Base-by-base conservation (phyloP, 2,329 filamentous ascomycete genomes). In the Calycina marina region DNA sequence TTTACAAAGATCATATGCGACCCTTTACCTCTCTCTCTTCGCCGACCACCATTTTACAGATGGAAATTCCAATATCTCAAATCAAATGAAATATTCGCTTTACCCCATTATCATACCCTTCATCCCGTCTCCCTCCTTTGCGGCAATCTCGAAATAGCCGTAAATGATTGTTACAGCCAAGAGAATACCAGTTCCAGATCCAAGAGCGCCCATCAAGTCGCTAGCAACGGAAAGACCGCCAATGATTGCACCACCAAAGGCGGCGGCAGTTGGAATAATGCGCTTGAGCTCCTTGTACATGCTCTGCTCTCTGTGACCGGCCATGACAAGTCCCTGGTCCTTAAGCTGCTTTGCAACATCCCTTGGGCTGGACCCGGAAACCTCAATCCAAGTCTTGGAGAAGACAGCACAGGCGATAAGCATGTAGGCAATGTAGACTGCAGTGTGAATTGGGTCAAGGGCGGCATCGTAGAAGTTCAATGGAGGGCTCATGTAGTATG, bases 211-310 rank as follows among this genome's bases (percentile, higher is more conserved):
- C 60, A 96, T 75, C 43, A 98, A 77, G 61, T 98, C 90, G 57
- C 83, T 93, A 53, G 81, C 77, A 52, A 98, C 88, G 32, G 88
- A 96, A 44, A 98, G 76, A 48, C 82, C 88, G 67, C 90, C 90
- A 66, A 98, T 98, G 69, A 88, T 96, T 47, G 90, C 90, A 70
- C 90, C 90, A 61, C 92, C 90, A 47, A 98, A 98, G 51, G 92
- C 90, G 44, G 90, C 90, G 40, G 90, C 92, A 39, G 90, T 96
- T 43, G 90, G 92, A 45, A 98, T 98, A 52, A 98, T 90, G 54
- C 90, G 81, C 81, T 98, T 98, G 44, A 98, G 75, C 65, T 98
- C 90, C 71, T 93, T 93, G 76, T 98, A 98, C 90, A 98, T 98
- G 69, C 82, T 92, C 72, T 96, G 88, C 61, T 98, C 92, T 65